phyloP scores from a whole-genome alignment of 2,329 filamentous ascomycete genomes.

The Alternaria rosae region DNA sequence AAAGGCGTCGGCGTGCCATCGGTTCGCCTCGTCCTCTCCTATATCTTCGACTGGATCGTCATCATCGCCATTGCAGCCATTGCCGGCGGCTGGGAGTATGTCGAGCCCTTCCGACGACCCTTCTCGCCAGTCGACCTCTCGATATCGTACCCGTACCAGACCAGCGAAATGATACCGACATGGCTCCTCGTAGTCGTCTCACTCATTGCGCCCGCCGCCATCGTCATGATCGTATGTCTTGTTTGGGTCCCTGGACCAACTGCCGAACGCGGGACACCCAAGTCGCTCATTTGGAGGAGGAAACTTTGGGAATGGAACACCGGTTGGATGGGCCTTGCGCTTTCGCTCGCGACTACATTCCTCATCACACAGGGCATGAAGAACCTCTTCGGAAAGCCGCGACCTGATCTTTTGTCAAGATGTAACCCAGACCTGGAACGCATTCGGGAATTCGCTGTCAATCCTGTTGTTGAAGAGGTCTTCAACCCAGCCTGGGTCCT shows the following conservation, averaged over 20 bases:
- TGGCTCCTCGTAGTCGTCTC: slow-evolving; percentile 70
- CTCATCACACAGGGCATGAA: slow-evolving; percentile 88
- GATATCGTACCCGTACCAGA: slow-evolving; percentile 79
- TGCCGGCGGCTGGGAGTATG: slow-evolving; percentile 65
- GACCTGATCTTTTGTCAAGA: slow-evolving; percentile 70
- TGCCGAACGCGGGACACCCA: slow-evolving; percentile 68
- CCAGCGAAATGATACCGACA: slow-evolving; percentile 75
- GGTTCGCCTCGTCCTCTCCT: slow-evolving; percentile 67
- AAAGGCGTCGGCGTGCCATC: slow-evolving; percentile 48
- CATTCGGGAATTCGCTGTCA: slow-evolving; percentile 62
- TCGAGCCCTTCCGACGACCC: slow-evolving; percentile 71
- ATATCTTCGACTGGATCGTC: slow-evolving; percentile 77
- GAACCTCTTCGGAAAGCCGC: slow-evolving; percentile 70
- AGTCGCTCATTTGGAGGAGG: slow-evolving; percentile 73
- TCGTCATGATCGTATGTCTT: slow-evolving; percentile 74
- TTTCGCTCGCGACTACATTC: slow-evolving; percentile 75
- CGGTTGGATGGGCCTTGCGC: slow-evolving; percentile 80
- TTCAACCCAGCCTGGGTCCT: slow-evolving; percentile 68
- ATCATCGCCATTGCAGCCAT: slow-evolving; percentile 67
- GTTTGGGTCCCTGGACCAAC: slow-evolving; percentile 75
- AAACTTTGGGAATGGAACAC: slow-evolving; percentile 92
- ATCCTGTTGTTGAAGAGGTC: slow-evolving; percentile 58
- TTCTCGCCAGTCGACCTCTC: slow-evolving; percentile 77
- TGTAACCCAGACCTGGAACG: slow-evolving; percentile 78
- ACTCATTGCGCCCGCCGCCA: slow-evolving; percentile 68